phyloP scores from a whole-genome alignment of 1,284 basidiomycete species.

The Tilletia horrida region DNA sequence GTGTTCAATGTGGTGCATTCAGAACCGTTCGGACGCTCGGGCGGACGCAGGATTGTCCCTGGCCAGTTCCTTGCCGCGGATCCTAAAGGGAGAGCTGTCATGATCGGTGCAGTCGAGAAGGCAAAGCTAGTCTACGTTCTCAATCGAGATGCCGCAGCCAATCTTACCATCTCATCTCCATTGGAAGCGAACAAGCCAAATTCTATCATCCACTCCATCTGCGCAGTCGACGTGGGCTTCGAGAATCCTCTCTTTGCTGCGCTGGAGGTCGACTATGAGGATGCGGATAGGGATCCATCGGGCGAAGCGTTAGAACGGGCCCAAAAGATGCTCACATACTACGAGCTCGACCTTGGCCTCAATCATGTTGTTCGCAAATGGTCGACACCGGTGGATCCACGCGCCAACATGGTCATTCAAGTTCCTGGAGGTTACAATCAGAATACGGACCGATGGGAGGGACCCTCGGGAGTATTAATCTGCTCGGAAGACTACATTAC shows the following conservation, averaged over 20 bases:
- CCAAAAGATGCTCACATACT: slow-evolving; percentile 51
- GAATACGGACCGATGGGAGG: slow-evolving; percentile 51
- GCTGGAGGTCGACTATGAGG: slow-evolving; percentile 52
- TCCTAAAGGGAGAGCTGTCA: slow-evolving; percentile 51
- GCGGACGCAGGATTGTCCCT: slow-evolving; percentile 49
- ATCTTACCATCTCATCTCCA: slow-evolving; percentile 53
- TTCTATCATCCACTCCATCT: slow-evolving; percentile 48
- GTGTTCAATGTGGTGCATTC: slow-evolving; percentile 47
- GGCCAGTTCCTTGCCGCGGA: slow-evolving; percentile 54
- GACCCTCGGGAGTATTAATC: slow-evolving; percentile 52
- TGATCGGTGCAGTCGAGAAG: slow-evolving; percentile 53
- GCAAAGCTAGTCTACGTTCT: slow-evolving; percentile 53
- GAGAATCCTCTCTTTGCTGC: slow-evolving; percentile 54
- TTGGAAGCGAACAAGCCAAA: slow-evolving; percentile 50
- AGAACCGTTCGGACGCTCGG: slow-evolving; percentile 52
- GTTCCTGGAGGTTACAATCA: slow-evolving; percentile 54
- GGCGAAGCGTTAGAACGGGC: slow-evolving; percentile 44
- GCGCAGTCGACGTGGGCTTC: slow-evolving; percentile 53
- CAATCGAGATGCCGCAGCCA: slow-evolving; percentile 52
- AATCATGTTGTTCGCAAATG: slow-evolving; percentile 54
- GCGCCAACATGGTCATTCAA: slow-evolving; percentile 45
- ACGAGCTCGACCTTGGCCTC: slow-evolving; percentile 54
- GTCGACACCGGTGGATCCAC: slow-evolving; percentile 47
- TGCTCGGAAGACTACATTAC: slow-evolving; percentile 54
- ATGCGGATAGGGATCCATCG: slow-evolving; percentile 49